Percentiles rank a stretch among this genome's conserved stretches.
These are phyloP conservation scores for Paramecium caudatum DNA, from an alignment of 73 alveolate genomes.

Conservation along the genomic window DNA sequence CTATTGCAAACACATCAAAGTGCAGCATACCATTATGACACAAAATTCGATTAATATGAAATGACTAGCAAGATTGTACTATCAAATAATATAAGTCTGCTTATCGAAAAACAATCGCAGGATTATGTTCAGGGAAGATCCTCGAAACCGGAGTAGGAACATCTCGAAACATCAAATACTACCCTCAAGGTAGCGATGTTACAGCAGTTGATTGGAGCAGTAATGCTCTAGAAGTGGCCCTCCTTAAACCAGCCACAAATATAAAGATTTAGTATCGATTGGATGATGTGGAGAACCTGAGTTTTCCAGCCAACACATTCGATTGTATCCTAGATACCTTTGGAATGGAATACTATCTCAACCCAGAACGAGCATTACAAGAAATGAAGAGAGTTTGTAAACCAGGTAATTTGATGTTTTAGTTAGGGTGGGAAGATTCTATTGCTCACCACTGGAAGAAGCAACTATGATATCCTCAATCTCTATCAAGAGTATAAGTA, in stretches of 20 bases:
- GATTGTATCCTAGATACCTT: slow-evolving; percentile 80
- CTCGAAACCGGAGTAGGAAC: slow-evolving; percentile 77
- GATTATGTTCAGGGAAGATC: slow-evolving; percentile 59
- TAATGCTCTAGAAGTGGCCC: slow-evolving; percentile 71
- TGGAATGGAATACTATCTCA: slow-evolving; percentile 77
- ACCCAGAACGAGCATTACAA: slow-evolving; percentile 66
- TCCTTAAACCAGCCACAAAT: slow-evolving; percentile 55
- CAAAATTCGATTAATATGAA: slow-evolving; percentile 69
- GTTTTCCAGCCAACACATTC: slow-evolving; percentile 71
- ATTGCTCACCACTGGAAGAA: slow-evolving; percentile 65
- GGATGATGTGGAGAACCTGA: slow-evolving; percentile 70
- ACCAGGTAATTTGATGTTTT: slow-evolving; percentile 5
- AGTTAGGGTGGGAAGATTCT: slow-evolving; percentile 69
- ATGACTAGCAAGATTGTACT: slow-evolving; percentile 56
- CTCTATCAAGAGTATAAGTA: slow-evolving; percentile 61
- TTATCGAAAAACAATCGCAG: slow-evolving; percentile 57
- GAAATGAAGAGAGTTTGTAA: slow-evolving; percentile 79
- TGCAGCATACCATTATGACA: slow-evolving; percentile 66
- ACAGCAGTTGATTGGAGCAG: slow-evolving; percentile 76
- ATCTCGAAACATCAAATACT: slow-evolving; percentile 69
- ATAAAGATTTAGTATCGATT: slow-evolving; percentile 29
- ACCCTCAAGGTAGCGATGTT: slow-evolving; percentile 67
- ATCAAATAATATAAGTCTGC: background rate
- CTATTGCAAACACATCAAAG: slow-evolving; percentile 53
- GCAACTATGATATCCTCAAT: slow-evolving; percentile 59